These are phyloP conservation scores for Fusarium tricinctum DNA, from an alignment of 2,329 filamentous ascomycete species.

Conservation along the genomic window DNA sequence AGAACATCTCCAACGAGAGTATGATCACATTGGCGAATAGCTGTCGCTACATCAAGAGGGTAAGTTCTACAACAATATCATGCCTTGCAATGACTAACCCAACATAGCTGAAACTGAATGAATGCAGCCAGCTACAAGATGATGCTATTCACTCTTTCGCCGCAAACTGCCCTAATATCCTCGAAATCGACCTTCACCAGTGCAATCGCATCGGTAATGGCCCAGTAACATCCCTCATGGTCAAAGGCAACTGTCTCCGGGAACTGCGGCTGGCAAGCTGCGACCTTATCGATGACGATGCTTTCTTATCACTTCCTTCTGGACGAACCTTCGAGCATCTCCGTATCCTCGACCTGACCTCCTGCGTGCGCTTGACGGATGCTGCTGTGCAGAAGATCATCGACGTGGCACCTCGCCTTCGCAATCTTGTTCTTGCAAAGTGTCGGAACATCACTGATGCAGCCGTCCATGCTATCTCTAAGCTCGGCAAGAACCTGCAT, in stretches of 20 bases:
- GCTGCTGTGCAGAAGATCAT: constrained; percentile 91
- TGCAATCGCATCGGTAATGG: constrained; percentile 85
- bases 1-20: constrained; percentile 86
- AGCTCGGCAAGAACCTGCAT: constrained; percentile 93
- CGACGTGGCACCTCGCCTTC: constrained; percentile 84
- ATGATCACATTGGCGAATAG: constrained; percentile 83
- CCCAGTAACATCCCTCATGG: constrained; percentile 84
- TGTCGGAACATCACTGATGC: constrained; percentile 93
- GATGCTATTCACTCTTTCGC: constrained; percentile 87
- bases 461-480: constrained; percentile 88
- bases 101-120: constrained; percentile 88
- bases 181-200: constrained; percentile 95
- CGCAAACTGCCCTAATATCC: constrained; percentile 87
- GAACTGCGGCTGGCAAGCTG: constrained; percentile 91
- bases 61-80: constrained; percentile 59
- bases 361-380: constrained; percentile 86
- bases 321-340: constrained; percentile 84
- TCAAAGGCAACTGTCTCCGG: constrained; percentile 84
- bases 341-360: constrained; percentile 93
- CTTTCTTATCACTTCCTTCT: constrained; percentile 83
- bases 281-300: constrained; percentile 85
- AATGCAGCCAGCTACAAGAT: constrained; percentile 88
- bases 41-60: constrained; percentile 89
- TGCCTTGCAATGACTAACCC: constrained; percentile 22
- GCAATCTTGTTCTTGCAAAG: constrained; percentile 94